Evolutionary conservation across 305 asterid species (phyloP).

Genomic region (Fraxinus albicans): DNA sequence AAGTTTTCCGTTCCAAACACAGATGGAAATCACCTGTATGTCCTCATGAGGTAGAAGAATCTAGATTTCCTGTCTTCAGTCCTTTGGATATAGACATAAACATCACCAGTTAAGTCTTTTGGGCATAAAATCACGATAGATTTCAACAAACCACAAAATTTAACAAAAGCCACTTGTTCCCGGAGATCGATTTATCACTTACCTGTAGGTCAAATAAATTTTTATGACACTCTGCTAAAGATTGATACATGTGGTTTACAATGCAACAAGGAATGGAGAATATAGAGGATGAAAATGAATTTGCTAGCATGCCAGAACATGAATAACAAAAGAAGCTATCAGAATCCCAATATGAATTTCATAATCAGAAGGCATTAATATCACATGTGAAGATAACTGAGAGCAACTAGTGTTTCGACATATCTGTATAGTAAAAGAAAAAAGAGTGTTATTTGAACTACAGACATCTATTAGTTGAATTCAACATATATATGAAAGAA

Average conservation of each 20-base stretch:
- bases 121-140: not conserved
- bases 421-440: not conserved
- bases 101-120: not conserved
- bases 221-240: not conserved
- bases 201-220: not conserved
- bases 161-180: not conserved
- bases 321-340: not conserved
- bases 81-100: conserved; percentile 15
- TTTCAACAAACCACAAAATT: conserved; percentile 8
- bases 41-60: conserved; percentile 26
- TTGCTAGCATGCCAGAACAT: not conserved
- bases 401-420: not conserved
- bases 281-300: not conserved
- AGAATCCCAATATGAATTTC: not conserved
- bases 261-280: not conserved
- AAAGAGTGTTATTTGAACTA: not conserved
- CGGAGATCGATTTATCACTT: not conserved
- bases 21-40: conserved; percentile 19
- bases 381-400: not conserved
- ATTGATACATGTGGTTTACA: conserved; percentile 3
- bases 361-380: conserved; percentile 7
- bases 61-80: conserved; percentile 16
- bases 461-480: not conserved
- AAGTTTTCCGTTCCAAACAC: conserved; percentile 33
- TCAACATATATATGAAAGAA: not conserved